Base-by-base conservation (phyloP, 495 filamentous ascomycete genomes). In the Apiosordaria backusii region DNA sequence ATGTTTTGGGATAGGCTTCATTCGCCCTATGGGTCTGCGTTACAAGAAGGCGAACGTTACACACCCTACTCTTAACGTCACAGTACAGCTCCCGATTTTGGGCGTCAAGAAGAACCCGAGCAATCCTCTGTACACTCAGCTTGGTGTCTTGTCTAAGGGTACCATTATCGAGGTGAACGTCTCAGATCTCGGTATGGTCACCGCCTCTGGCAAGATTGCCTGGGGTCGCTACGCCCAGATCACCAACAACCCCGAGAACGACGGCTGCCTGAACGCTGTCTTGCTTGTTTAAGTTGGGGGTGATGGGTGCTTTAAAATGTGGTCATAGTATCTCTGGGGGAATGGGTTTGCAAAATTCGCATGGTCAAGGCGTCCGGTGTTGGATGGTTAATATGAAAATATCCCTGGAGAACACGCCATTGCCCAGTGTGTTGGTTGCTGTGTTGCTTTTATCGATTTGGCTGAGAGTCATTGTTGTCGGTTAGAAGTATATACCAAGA, bases 31-130 rank as follows among this genome's bases (percentile, higher is more conserved):
- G 90, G 90, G 88, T 79, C 78, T 93, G 65, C 85, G 93, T 67
- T 96, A 97, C 79, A 97, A 97, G 83, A 95, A 94, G 80, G 91
- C 89, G 67, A 94, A 97, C 74, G 92, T 97, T 52, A 97, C 92
- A 26, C 89, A 92, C 64, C 71, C 75, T 7, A 75, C 74, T 13
- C 71, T 77, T 65, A 77, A 77, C 64, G 75, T 77, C 24, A 77
- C 75, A 0, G 91, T 98, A 9, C 93, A 99, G 71, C 80, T 99
- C 21, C 95, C 94, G 18, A 97, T 99, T 64, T 85, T 99, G 61
- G 85, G 84, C 54, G 95, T 99, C 70, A 98, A 98, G 85, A 98
- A 99, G 89, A 99, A 97, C 81, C 95, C 95, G 13, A 91, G 95
- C 80, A 93, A 91, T 75, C 92, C 92, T 2, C 86, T 97, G 76